Percentiles rank a stretch among this genome's conserved stretches.
phyloP scores from a whole-genome alignment of 768 basidiomycete species.

The Phaeotremella fagi region DNA sequence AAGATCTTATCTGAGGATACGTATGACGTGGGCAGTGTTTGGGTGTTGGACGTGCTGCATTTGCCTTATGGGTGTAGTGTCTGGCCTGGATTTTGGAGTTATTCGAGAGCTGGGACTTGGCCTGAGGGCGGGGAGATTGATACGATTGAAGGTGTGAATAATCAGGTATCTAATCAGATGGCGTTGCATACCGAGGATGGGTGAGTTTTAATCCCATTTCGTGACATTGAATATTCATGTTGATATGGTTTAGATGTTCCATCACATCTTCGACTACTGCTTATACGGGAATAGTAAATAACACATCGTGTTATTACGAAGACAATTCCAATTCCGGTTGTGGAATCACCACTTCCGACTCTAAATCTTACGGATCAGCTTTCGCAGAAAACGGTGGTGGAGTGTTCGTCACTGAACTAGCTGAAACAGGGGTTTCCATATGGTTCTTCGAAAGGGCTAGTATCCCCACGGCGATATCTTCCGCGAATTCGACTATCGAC shows the following conservation, averaged over 20 bases:
- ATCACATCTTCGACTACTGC: constrained; percentile 28
- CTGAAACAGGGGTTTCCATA: constrained; percentile 1
- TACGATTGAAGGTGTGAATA: constrained; percentile 51
- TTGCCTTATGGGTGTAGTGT: constrained; percentile 38
- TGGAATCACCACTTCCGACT: constrained; percentile 48
- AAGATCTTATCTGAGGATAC: constrained; percentile 60
- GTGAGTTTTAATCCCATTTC: not conserved
- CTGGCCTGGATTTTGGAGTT: constrained; percentile 34
- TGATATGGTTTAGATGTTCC: constrained; percentile 41
- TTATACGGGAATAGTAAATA: constrained; percentile 43
- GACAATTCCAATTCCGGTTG: constrained; percentile 51
- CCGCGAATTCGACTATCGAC: constrained; percentile 1
- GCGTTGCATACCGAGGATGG: constrained; percentile 47
- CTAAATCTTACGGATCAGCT: constrained; percentile 50
- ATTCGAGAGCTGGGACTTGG: constrained; percentile 12
- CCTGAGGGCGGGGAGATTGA: constrained; percentile 44
- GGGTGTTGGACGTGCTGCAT: constrained; percentile 63
- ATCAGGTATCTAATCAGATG: constrained; percentile 48
- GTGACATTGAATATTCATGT: not conserved
- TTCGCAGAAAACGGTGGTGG: constrained; percentile 54
- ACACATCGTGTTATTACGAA: constrained; percentile 46
- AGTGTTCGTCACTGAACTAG: constrained; percentile 45
- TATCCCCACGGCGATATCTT: constrained; percentile 5
- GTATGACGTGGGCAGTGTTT: constrained; percentile 60
- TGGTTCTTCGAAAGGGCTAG: not conserved